Evolutionary conservation across 805 yeast species (phyloP).

Genomic region (Candida fluviatilis): DNA sequence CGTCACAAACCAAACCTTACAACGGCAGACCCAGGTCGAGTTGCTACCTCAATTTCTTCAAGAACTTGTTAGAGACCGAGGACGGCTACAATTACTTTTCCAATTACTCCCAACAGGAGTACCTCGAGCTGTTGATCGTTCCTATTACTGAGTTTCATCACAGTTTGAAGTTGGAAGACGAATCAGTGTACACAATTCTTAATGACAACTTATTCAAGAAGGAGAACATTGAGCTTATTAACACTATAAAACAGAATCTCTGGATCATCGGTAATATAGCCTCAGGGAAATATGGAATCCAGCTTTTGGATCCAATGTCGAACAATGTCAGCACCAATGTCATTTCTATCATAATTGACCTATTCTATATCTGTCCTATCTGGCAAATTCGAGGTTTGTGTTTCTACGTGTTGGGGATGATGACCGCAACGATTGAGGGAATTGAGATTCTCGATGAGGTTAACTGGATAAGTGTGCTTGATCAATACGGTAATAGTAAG

Average conservation of each 20-base stretch:
- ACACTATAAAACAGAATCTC: constrained; percentile 60
- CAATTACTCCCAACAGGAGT: constrained; percentile 35
- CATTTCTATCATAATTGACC: constrained; percentile 45
- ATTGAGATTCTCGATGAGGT: constrained; percentile 78
- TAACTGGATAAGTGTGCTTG: constrained; percentile 51
- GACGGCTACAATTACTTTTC: constrained; percentile 69
- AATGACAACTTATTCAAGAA: constrained; percentile 18
- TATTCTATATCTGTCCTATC: constrained; percentile 27
- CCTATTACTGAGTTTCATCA: constrained; percentile 9
- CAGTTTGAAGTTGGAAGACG: constrained; percentile 12
- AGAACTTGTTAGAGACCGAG: constrained; percentile 72
- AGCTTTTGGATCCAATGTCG: constrained; percentile 31
- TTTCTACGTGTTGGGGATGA: constrained; percentile 70
- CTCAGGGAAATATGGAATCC: constrained; percentile 65
- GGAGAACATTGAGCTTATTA: constrained; percentile 27
- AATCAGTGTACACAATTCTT: constrained; percentile 4
- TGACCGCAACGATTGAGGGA: constrained; percentile 73
- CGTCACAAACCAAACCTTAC: constrained; percentile 1
- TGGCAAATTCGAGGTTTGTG: constrained; percentile 74
- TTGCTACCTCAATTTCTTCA: constrained; percentile 53
- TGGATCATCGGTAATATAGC: constrained; percentile 90
- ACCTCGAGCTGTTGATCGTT: constrained; percentile 33
- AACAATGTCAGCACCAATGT: constrained; percentile 16
- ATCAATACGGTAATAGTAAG: constrained; percentile 14
- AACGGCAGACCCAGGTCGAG: not conserved